Evolutionary conservation across 1,284 basidiomycete genomes (phyloP).

Genomic region (Paramarasmius palmivorus): DNA sequence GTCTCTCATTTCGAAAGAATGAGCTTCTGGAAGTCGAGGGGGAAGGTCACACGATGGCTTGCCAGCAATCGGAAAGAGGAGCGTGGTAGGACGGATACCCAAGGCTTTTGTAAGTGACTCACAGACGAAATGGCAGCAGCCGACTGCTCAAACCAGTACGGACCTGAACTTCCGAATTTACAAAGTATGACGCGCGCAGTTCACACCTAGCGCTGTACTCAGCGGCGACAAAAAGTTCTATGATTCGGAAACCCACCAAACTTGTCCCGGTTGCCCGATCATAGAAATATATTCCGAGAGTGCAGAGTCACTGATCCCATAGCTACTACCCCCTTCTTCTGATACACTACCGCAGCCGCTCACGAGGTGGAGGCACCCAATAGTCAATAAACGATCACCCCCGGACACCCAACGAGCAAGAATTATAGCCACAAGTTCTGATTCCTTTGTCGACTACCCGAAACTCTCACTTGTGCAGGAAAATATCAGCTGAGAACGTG

Average conservation of each 20-base stretch:
- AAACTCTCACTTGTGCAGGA: constrained; percentile 8
- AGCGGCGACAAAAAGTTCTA: constrained; percentile 32
- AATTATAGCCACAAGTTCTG: neutral
- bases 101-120: constrained; percentile 52
- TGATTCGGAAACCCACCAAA: constrained; percentile 4
- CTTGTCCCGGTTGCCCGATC: neutral
- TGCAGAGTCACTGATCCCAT: neutral
- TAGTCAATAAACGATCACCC: constrained; percentile 34
- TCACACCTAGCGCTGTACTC: no score
- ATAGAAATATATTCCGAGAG: neutral
- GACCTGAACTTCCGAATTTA: constrained; percentile 41
- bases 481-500: neutral
- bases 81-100: constrained; percentile 71
- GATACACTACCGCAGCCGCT: constrained; percentile 26
- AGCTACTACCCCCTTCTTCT: constrained; percentile 26
- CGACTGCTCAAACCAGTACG: constrained; percentile 39
- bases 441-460: constrained; percentile 6
- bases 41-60: constrained; percentile 74
- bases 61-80: constrained; percentile 61
- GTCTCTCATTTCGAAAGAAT: constrained; percentile 61
- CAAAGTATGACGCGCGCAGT: constrained; percentile 48
- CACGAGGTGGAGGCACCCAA: neutral
- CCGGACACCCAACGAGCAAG: constrained; percentile 20
- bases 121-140: constrained; percentile 45
- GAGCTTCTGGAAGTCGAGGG: constrained; percentile 69